phyloP scores from a whole-genome alignment of 176 grass and related monocot genomes.

The Alopecurus myosuroides region DNA sequence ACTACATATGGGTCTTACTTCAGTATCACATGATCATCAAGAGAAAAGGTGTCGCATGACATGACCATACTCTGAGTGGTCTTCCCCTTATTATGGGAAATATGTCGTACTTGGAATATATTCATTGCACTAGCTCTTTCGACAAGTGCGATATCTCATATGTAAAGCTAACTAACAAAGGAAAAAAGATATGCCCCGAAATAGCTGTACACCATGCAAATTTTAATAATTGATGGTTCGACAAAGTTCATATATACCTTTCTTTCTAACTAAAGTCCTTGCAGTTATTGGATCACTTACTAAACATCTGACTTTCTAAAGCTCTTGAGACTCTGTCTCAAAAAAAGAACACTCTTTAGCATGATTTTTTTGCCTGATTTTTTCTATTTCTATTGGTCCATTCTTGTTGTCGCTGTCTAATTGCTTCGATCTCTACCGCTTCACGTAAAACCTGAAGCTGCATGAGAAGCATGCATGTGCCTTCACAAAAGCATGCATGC shows the following conservation, averaged over 20 bases:
- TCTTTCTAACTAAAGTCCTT: background rate
- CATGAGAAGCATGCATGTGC: slow-evolving; percentile 1
- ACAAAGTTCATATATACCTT: background rate
- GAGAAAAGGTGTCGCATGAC: slow-evolving; percentile 2
- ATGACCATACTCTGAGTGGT: background rate
- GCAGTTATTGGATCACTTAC: background rate
- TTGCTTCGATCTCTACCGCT: background rate
- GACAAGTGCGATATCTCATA: background rate
- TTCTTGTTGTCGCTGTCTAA: background rate
- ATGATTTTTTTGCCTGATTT: background rate
- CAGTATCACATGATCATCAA: background rate
- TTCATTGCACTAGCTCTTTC: background rate
- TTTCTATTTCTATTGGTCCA: background rate
- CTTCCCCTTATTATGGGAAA: background rate
- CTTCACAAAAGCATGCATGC: background rate
- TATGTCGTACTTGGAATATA: background rate
- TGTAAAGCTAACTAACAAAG: background rate
- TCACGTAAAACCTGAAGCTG: background rate
- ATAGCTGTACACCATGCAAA: background rate
- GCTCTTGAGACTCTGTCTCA: background rate
- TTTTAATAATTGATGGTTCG: background rate
- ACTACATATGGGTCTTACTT: background rate
- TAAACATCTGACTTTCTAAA: background rate
- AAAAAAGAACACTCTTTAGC: background rate
- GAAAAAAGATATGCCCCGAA: background rate